Base-by-base conservation (phyloP, 768 basidiomycete species). In the Rhodotorula graminis region DNA sequence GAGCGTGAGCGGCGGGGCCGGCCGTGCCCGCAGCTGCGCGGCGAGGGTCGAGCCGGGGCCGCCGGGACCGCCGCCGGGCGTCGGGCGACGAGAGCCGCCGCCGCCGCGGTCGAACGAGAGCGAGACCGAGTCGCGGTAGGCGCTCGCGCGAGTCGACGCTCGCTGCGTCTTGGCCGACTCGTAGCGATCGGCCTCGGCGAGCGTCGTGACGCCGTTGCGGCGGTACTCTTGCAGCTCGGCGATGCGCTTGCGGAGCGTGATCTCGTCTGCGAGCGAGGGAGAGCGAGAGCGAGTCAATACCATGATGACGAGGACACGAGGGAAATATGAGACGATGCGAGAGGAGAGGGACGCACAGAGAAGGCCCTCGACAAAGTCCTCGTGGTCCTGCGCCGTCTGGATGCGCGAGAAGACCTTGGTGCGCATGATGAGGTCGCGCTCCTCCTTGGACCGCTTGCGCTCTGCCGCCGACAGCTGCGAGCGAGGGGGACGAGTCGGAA, bases 151-250 rank as follows among this genome's bases (percentile, higher is more conserved):
- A 12, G 61, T 52, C 25, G 46, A 50, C 37, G 52, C 29, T 15
- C 71, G 67, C 31, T 59, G 46, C 42, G 85, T 82, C 64, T 87
- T 83, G 79, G 92, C 91, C 50, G 82, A 80, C 59, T 93, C 91
- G 78, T 92, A 97, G 78, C 90, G 91, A 55, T 95, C 92, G 47
- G 94, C 90, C 74, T 97, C 95, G n/a, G 88, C 88, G 15, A 87
- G 82, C 3, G 90, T 90, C 4, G 88, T 88, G 40, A 99, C 82
- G 0, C 95, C 96, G 79, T 91, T 86, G 47, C 89, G 85, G 15
- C 95, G 88, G 80, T 92, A 95, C 61, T 89, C 87, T 78, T 99
- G 95, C 33, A 99, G 83, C 77, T 98, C 93, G 75, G 89, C 86
- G 79, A 98, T 95, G 52, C 89, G 85, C 80, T 92, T 92, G 27